Evolutionary conservation across 2,329 filamentous ascomycete species (phyloP), one percentile per base, ranked within the genome.

Genomic region (Botrytis cinerea): DNA sequence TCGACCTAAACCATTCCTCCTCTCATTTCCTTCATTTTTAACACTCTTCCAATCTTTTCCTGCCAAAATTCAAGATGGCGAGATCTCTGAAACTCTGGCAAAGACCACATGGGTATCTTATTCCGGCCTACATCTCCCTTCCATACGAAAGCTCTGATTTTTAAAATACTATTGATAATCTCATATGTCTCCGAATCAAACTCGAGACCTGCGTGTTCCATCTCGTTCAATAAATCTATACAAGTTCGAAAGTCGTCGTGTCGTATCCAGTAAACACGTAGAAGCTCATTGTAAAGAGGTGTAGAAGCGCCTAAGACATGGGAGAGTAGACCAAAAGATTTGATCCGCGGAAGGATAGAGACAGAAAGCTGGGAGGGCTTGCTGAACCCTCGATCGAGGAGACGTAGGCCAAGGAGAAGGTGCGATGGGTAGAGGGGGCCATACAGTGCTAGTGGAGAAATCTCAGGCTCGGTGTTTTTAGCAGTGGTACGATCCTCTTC

Each of bases 301-400:
- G 91, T 92, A 28, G 90, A 90, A 9, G 89, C 90, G 66, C 92
- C 92, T 0, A 95, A 86, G 10, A 93, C 89, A 78, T 91, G 93
- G 0, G 91, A 91, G 1, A 88, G 87, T 1, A 92, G 86, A 2
- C 92, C 92, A 0, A 93, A 84, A 62, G 86, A 84, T 79, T 92
- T 92, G 77, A 94, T 84, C 12, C 87, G 87, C 0, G 92, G 91
- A 0, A 95, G 84, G 40, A 94, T 82, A 62, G 86, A 85, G 62
- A 92, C 85, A 0, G 86, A 84, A 0, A 92, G 84, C 0, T 86
- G 84, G 1, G 92, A 94, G 0, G 88, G 83, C 18, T 84, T 85
- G 16, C 79, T 75, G 74, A 93, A 94, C 1, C 84, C 83, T 2
- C 82, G 83, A 76, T 90, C 87, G 5, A 93, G 83, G 1, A 88